Conservation (phyloP, 139 green algal genomes). For the Micractinium conductrix region DNA sequence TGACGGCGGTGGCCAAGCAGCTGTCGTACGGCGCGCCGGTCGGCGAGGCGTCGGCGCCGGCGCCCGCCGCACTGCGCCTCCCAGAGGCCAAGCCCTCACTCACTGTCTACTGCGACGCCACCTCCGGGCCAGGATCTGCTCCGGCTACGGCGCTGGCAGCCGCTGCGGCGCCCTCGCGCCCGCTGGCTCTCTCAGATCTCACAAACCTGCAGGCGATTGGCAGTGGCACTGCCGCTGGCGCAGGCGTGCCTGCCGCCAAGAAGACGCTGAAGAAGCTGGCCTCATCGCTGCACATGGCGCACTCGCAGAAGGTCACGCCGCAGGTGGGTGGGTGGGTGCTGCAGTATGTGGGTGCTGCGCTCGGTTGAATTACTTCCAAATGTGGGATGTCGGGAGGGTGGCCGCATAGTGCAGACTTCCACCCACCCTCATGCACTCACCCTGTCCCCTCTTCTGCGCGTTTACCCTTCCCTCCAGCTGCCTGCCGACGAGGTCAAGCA, state of each 20-base stretch:
- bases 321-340: not conserved
- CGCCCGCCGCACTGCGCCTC: not conserved
- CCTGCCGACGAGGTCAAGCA: slow-evolving; percentile 10
- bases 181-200: not conserved
- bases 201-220: slow-evolving; percentile 24
- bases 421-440: no score
- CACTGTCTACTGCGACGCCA: not conserved
- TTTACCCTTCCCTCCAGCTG: not conserved
- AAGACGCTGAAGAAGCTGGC: not conserved
- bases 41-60: not conserved
- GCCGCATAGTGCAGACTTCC: no score
- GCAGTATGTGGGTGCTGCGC: not conserved
- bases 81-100: not conserved
- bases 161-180: not conserved
- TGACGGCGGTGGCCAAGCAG: no score
- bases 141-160: not conserved
- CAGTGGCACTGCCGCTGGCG: no score
- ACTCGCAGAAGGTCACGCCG: not conserved
- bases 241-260: not conserved
- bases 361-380: not conserved
- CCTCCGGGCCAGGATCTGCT: not conserved
- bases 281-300: slow-evolving; percentile 22
- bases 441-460: no score
- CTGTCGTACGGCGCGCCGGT: no score
- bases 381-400: no score